Base-by-base conservation (phyloP, 2,329 filamentous ascomycete genomes). In the Trichoderma atrobrunneum region DNA sequence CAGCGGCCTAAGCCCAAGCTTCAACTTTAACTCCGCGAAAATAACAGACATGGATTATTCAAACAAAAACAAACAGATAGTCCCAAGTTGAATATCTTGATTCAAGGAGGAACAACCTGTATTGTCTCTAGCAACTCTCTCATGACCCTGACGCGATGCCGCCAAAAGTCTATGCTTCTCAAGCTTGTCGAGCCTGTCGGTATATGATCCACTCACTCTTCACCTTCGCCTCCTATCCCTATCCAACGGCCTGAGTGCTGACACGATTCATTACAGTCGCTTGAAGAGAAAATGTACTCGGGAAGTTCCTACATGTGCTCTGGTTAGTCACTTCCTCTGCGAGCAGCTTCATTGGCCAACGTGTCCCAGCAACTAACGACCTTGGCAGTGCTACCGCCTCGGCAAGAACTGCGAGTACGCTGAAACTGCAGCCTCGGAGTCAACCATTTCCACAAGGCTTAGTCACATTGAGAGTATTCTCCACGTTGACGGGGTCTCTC, bases 141-240 rank as follows among this genome's bases (percentile, higher is more conserved):
- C 36, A 36, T 16, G 7, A 8, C 5, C 2, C 30, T 51, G 24
- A 43, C 18, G 21, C n/a, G n/a, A 69, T 69, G 65, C 65, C 26
- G 18, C 54, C 54, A 32, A 69, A 51, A 60, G 36, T 48, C n/a
- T 69, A 60, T 28, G 56, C 65, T 5, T 69, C 65, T 10, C 65
- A 69, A 69, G 54, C 65, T 4, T 69, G 65, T 28, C 65, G 65
- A 60, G 65, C 65, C 56, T 69, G 65, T 60, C 65, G 65, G 65
- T 69, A 69, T 8, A 26, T 69, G 26, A 32, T 60, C 54, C 34
- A 30, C 34, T 43, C 21, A n/a, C n/a, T n/a, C 21, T 56, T 43
- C 65, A 32, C 14, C 4, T 16, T 39, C 54, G 21, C 28, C 26
- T 21, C 24, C 36, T 34, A 14, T 54, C 21, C 12, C 18, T 32